Percentiles rank a stretch among this genome's conserved stretches.
Evolutionary conservation across 305 asterid genomes (phyloP).

Genomic region (Lippia alba): DNA sequence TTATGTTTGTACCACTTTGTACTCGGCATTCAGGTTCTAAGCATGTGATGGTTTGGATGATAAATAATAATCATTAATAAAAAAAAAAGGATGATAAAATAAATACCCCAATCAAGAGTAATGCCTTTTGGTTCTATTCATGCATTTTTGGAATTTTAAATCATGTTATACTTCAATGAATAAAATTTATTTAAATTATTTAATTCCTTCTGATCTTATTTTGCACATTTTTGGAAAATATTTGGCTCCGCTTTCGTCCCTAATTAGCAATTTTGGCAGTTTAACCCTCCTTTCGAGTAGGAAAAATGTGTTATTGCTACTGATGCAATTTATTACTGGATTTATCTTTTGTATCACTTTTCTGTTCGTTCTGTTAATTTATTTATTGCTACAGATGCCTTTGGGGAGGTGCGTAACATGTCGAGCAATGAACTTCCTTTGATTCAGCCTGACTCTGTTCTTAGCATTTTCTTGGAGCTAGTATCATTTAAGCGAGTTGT

Average conservation of each 20-base stretch:
- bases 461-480: constrained; percentile 57
- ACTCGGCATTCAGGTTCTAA: constrained; percentile 20
- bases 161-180: constrained; percentile 1
- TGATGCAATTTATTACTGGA: constrained; percentile 10
- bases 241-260: too few relatives aligned
- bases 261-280: too few relatives aligned
- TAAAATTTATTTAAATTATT: neutral
- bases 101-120: constrained; percentile 13
- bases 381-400: constrained; percentile 59
- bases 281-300: too few relatives aligned
- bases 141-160: neutral
- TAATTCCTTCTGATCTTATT: neutral
- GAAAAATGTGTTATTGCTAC: neutral
- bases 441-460: constrained; percentile 51
- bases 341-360: neutral
- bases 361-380: constrained; percentile 11
- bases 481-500: constrained; percentile 62
- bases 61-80: too few relatives aligned
- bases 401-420: constrained; percentile 47
- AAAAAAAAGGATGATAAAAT: neutral
- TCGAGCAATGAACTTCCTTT: constrained; percentile 40
- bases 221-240: neutral
- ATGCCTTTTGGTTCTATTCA: neutral
- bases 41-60: neutral
- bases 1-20: constrained; percentile 11